These are phyloP conservation scores for Akanthomyces lecanii DNA, from an alignment of 2,329 filamentous ascomycete species.

Conservation along the genomic window DNA sequence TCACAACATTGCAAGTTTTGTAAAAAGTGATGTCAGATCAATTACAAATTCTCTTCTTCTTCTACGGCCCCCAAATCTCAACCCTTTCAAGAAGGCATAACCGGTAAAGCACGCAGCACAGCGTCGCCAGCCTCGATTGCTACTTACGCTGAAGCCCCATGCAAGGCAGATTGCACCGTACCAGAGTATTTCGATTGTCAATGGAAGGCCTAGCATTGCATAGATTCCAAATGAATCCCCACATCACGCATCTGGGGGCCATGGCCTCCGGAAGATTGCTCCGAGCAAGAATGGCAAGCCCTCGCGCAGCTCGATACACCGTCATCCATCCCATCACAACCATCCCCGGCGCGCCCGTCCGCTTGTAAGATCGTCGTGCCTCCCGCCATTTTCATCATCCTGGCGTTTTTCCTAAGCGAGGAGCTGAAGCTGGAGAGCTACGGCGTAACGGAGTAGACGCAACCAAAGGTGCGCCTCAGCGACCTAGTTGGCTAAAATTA, in stretches of 20 bases:
- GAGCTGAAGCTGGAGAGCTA: conserved; percentile 3
- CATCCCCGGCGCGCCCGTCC: neutral
- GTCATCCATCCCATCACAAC: neutral
- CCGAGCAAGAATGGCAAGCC: neutral
- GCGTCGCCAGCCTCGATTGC: too few species aligned
- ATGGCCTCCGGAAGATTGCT: neutral
- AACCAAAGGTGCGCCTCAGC: neutral
- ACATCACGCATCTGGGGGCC: neutral
- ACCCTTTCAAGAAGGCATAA: neutral
- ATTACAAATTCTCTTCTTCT: neutral
- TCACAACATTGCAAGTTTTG: too few species aligned
- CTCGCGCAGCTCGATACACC: neutral
- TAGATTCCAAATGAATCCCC: neutral
- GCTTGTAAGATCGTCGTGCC: neutral
- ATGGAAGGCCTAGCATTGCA: neutral
- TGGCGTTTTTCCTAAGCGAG: neutral
- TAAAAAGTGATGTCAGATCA: neutral
- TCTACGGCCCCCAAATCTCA: neutral
- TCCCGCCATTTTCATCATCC: neutral
- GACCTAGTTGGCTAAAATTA: conserved; percentile 5
- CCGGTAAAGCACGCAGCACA: neutral
- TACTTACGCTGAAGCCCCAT: neutral
- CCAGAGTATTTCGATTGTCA: neutral
- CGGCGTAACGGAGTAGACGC: neutral
- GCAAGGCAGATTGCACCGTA: neutral